Evolutionary conservation across 805 yeast genomes (phyloP), one percentile per base, ranked within the genome.

Genomic region (Nakazawaea holstii): DNA sequence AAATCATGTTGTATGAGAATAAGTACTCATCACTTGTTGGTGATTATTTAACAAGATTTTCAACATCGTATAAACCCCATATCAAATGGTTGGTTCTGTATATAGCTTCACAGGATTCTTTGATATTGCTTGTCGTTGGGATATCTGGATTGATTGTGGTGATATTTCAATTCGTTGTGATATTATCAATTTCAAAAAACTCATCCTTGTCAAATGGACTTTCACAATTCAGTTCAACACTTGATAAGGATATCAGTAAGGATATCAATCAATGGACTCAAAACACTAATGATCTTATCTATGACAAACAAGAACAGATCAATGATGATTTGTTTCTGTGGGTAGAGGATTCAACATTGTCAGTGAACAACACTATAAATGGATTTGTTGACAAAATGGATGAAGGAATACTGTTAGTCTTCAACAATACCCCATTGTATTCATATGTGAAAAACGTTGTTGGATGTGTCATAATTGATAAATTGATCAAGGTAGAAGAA

Each of bases 381-480:
- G 65, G 61, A 1, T 83, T 90, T 61, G 70, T 84, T 43, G 65
- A 59, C 2, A 71, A 67, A n/a, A 74, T 91, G 68, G 82, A 86
- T 58, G 56, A 59, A 3, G 80, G 80, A 0, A 61, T 94, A 6
- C 70, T 71, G 28, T 69, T 72, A 8, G 71, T 81, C 0, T 90
- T 94, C 64, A 80, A 82, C 5, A 73, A 73, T 2, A 88, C 97
- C 0, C 76, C 85, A 0, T 65, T 92, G 9, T 77, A 80, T 41
- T 60, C 60, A 1, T 86, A 95, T 0, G 71, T 89, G 40, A 72
- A 74, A 28, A 73, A 83, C 0, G 79, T 89, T 0, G 85, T 91
- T 4, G 80, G 82, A 30, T 92, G 99, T 66, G 78, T 87, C 2
- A 70, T 94, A 35, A 92, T 87, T 14, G 70, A 84, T 42, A 94